phyloP scores from a whole-genome alignment of 768 basidiomycete species.

The Lactarius hatsudake region DNA sequence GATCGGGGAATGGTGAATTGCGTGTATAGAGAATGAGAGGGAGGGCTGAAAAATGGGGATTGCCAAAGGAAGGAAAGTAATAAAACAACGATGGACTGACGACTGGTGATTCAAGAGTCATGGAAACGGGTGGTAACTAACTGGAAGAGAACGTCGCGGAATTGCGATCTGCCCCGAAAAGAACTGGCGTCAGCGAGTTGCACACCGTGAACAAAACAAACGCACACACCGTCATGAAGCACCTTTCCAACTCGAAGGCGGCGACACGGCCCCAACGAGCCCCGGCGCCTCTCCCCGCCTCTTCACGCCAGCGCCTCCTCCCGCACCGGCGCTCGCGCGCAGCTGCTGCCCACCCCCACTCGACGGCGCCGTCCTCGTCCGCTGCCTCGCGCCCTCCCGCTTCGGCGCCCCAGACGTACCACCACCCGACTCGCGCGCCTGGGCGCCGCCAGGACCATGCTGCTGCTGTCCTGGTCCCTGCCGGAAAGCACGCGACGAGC shows the following conservation, averaged over 20 bases:
- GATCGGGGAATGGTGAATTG: background rate
- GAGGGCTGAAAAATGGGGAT: background rate
- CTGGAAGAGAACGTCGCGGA: background rate
- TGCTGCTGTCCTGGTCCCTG: slow-evolving; percentile 14
- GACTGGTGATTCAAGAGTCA: background rate
- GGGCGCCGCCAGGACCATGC: background rate
- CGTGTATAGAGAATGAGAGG: background rate
- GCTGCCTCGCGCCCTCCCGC: slow-evolving; percentile 28
- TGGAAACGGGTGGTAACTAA: background rate
- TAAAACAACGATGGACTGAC: background rate
- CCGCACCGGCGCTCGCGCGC: slow-evolving; percentile 17
- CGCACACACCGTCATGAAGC: slow-evolving; percentile 7
- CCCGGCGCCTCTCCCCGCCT: slow-evolving; percentile 14
- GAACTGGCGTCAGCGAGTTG: background rate
- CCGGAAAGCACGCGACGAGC: slow-evolving; percentile 29
- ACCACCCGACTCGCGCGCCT: background rate
- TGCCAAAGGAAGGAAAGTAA: background rate
- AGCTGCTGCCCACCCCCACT: slow-evolving; percentile 18
- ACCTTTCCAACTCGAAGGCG: slow-evolving; percentile 38
- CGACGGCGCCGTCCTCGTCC: slow-evolving; percentile 36
- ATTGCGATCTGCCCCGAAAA: background rate
- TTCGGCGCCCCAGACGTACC: slow-evolving; percentile 21
- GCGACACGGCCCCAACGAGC: slow-evolving; percentile 29
- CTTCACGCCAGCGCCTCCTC: background rate
- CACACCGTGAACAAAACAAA: background rate